Conservation (phyloP, 345 rosid species). For the Citrus mangshanensis region DNA sequence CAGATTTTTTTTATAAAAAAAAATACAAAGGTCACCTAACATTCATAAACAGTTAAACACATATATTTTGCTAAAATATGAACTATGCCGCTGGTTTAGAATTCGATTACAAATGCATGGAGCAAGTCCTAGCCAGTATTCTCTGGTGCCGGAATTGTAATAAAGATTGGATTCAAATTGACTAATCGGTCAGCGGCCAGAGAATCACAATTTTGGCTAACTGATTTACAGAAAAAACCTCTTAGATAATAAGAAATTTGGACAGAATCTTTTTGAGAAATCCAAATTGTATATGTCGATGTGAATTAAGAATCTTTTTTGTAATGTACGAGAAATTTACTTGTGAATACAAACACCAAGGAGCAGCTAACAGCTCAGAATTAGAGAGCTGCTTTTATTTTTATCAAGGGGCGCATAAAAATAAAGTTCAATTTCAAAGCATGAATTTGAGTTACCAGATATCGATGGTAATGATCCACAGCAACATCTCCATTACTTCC, state of each 20-base stretch:
- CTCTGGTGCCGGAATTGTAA: background rate
- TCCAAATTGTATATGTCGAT: background rate
- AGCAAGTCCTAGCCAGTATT: background rate
- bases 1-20: too few species aligned
- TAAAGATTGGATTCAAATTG: background rate
- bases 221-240: too few species aligned
- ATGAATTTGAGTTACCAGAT: slow-evolving; percentile 34
- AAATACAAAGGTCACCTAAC: background rate
- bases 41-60: background rate
- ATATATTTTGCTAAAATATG: background rate
- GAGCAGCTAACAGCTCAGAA: background rate
- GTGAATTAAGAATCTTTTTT: background rate
- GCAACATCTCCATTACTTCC: slow-evolving; percentile 67
- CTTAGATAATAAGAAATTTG: background rate
- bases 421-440: background rate
- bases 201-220: too few species aligned
- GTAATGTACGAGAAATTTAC: background rate
- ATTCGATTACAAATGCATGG: background rate
- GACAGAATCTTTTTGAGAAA: background rate
- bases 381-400: background rate
- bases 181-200: background rate
- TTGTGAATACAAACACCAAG: background rate
- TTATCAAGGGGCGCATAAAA: background rate
- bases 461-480: slow-evolving; percentile 69
- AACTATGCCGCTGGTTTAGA: background rate